Evolutionary conservation across 495 filamentous ascomycete species (phyloP), one percentile per base, ranked within the genome.

Genomic region (Penicillium manginii): DNA sequence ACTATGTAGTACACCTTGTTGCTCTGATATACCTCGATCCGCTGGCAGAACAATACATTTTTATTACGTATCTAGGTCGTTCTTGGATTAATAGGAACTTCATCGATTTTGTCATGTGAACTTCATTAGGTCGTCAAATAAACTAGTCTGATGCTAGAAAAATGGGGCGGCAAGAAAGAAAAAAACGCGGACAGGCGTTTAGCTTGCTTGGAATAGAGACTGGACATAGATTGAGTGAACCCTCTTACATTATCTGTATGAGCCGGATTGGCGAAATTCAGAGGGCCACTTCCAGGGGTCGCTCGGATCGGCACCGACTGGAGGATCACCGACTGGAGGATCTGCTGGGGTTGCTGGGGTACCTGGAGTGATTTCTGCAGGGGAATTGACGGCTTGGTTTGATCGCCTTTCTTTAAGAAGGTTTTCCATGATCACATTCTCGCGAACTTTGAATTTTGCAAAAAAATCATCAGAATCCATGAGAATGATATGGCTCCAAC

Each of bases 401-500:
- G 6, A 3, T 39, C 12, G 40, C 7, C 17, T 43, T 32, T 29
- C 43, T 23, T 21, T 40, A 22, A 31, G 29, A 9, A 56, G 14
- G 10, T 21, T 40, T 14, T 48, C 42, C 0, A 56, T 18, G 12
- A 50, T 6, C 2, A n/a, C 3, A 1, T 49, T 4, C 26, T 53
- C 56, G 10, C 53, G 9, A 3, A 56, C 43, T 10, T 32, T 51
- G 55, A 50, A 59, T 6, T 21, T 45, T 5, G 35, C 31, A 3
- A 57, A 55, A 6, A 65, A 58, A 7, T 17, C n/a, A 15, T 15
- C 4, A 19, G 48, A 37, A 4, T 32, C 40, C 11, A 31, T 37
- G 2, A 63, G 9, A 18, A 2, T 21, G 2, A 79, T 54, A 46
- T 79, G 77, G 11, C 73, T 64, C 75, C 73, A 78, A 9, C 26